These are phyloP conservation scores for Flaveria ramosissima DNA, from an alignment of 129 eudicot genomes.

Conservation along the genomic window DNA sequence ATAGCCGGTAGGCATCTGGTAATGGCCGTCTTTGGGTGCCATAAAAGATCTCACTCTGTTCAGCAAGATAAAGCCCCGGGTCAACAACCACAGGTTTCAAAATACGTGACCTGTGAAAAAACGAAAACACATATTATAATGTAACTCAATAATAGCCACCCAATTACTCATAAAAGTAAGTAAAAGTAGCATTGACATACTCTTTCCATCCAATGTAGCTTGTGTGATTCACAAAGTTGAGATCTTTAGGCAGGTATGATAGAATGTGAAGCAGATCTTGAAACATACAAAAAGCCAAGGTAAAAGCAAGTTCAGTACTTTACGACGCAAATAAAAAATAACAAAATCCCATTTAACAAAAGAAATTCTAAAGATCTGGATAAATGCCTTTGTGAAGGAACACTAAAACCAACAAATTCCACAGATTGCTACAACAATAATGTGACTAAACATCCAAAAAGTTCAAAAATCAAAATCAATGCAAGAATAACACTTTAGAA, in stretches of 20 bases:
- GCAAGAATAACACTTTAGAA: conserved; percentile 3
- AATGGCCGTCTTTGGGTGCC: conserved; percentile 75
- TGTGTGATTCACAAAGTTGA: conserved; percentile 91
- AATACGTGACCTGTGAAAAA: conserved; percentile 53
- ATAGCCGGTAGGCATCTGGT: conserved; percentile 81
- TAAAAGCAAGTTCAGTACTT: conserved; percentile 7
- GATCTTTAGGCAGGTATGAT: conserved; percentile 81
- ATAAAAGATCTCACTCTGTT: conserved; percentile 65
- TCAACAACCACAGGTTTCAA: conserved; percentile 90
- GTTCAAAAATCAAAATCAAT: background rate
- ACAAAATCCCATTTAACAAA: conserved; percentile 6
- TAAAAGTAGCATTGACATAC: conserved; percentile 45
- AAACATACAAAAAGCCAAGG: conserved; percentile 25
- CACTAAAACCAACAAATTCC: conserved; percentile 20
- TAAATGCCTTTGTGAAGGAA: background rate
- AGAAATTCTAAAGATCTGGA: background rate
- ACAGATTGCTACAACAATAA: background rate
- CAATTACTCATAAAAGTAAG: background rate
- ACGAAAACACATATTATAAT: conserved; percentile 11
- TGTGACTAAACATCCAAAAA: background rate
- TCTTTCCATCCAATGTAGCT: conserved; percentile 99
- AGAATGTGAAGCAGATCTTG: conserved; percentile 93
- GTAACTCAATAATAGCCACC: conserved; percentile 10
- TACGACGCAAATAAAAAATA: conserved; percentile 4
- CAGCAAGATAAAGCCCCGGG: conserved; percentile 74